These are phyloP conservation scores for Saturnispora mendoncae DNA, from an alignment of 805 yeast species.

Conservation along the genomic window DNA sequence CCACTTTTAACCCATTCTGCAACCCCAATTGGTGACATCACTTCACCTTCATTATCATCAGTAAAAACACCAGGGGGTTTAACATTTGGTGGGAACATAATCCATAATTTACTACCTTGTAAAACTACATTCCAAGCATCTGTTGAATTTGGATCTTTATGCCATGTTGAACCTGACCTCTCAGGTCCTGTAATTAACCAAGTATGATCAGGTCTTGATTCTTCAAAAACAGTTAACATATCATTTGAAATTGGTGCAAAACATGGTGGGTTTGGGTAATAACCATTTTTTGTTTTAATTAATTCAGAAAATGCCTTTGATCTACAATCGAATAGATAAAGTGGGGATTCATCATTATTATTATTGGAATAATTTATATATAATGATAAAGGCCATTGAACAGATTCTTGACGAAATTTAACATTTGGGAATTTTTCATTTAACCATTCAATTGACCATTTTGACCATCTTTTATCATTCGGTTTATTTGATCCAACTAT, in stretches of 20 bases:
- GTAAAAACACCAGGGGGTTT: slow-evolving; percentile 84
- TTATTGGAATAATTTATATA: slow-evolving; percentile 51
- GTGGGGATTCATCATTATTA: slow-evolving; percentile 75
- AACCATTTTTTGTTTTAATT: slow-evolving; percentile 11
- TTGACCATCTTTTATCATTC: slow-evolving; percentile 44
- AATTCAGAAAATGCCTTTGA: slow-evolving; percentile 57
- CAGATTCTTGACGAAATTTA: slow-evolving; percentile 75
- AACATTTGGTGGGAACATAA: slow-evolving; percentile 72
- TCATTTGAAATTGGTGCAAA: slow-evolving; percentile 39
- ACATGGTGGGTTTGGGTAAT: slow-evolving; percentile 12
- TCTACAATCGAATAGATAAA: slow-evolving; percentile 77
- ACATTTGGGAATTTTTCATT: slow-evolving; percentile 47
- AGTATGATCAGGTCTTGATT: slow-evolving; percentile 79
- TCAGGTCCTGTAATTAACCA: slow-evolving; percentile 85
- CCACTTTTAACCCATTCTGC: slow-evolving; percentile 89
- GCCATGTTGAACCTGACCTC: slow-evolving; percentile 82
- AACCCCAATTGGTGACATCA: slow-evolving; percentile 82
- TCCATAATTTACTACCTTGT: slow-evolving; percentile 73
- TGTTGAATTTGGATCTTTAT: slow-evolving; percentile 86
- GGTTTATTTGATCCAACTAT: slow-evolving; percentile 20
- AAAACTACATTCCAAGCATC: slow-evolving; percentile 85
- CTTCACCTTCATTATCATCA: slow-evolving; percentile 72
- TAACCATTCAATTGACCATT: slow-evolving; percentile 49
- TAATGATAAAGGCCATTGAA: slow-evolving; percentile 61
- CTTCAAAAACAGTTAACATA: slow-evolving; percentile 28